Percentiles rank a stretch among this genome's conserved stretches.
Evolutionary conservation across 108 stramenopile genomes (phyloP).

Genomic region (Fistulifera solaris): DNA sequence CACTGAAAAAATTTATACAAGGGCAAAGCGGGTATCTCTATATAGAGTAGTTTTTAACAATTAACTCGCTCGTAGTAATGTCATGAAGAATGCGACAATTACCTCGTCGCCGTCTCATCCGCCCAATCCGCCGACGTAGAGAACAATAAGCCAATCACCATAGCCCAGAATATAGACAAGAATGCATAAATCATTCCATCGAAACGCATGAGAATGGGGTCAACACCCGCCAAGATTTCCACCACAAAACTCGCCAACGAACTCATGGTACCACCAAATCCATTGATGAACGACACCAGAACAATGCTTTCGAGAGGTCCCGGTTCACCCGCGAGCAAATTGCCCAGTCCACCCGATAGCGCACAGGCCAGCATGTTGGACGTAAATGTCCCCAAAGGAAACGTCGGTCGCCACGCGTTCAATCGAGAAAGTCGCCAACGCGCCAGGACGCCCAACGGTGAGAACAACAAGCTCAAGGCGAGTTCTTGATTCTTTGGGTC

Average conservation of each 20-base stretch:
- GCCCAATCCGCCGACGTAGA: slow-evolving; percentile 71
- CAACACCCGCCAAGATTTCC: slow-evolving; percentile 56
- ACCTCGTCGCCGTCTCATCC: slow-evolving; percentile 29
- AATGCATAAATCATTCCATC: slow-evolving; percentile 66
- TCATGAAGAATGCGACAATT: background rate
- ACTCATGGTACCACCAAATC: slow-evolving; percentile 67
- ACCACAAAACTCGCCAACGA: slow-evolving; percentile 68
- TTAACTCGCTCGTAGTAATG: too few species aligned
- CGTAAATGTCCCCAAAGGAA: slow-evolving; percentile 74
- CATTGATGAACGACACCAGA: slow-evolving; percentile 61
- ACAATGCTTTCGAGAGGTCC: slow-evolving; percentile 55
- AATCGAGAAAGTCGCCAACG: slow-evolving; percentile 60
- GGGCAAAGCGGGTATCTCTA: too few species aligned
- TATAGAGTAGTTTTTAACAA: too few species aligned
- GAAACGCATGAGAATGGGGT: slow-evolving; percentile 72
- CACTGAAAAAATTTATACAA: too few species aligned
- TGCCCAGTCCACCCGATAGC: slow-evolving; percentile 55
- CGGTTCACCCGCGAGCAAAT: slow-evolving; percentile 66
- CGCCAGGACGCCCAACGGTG: slow-evolving; percentile 65
- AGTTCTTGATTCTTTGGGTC: slow-evolving; percentile 45
- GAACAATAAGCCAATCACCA: slow-evolving; percentile 58
- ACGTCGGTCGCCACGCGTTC: slow-evolving; percentile 58
- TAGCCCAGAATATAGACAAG: slow-evolving; percentile 46
- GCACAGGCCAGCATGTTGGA: slow-evolving; percentile 73
- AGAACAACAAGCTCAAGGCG: slow-evolving; percentile 62